Conservation (phyloP, 805 yeast species). For the Barnettozyma pratensis region DNA sequence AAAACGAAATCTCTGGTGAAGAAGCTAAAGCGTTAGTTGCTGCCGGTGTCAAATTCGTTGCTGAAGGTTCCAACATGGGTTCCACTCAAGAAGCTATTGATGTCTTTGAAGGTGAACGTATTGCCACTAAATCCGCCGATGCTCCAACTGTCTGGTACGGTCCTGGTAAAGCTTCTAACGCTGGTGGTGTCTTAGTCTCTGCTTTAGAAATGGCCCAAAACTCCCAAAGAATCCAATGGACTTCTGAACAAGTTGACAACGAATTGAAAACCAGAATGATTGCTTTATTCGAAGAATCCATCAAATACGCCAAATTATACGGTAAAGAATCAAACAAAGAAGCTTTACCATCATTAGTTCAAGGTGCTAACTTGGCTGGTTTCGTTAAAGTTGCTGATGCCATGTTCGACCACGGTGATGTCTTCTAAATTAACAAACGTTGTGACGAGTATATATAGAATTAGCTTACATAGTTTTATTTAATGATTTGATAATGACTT, state of each 20-base stretch:
- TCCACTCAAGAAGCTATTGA: constrained; percentile 96
- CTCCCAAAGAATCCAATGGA: constrained; percentile 91
- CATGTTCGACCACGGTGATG: constrained; percentile 96
- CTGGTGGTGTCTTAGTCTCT: constrained; percentile 99
- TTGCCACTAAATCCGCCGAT: constrained; percentile 34
- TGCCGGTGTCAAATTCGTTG: constrained; percentile 87
- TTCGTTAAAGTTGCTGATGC: constrained; percentile 98
- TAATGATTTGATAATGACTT: constrained; percentile 5
- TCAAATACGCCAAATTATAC: constrained; percentile 79
- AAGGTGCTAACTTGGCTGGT: constrained; percentile 99
- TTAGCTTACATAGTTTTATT: constrained; percentile 8
- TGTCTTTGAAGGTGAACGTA: constrained; percentile 82
- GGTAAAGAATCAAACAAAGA: constrained; percentile 60
- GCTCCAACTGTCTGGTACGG: constrained; percentile 86
- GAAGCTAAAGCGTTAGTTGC: constrained; percentile 94
- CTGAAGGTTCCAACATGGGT: constrained; percentile 99
- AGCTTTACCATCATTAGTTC: constrained; percentile 87
- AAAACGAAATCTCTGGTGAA: constrained; percentile 94
- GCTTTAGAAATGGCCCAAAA: constrained; percentile 99
- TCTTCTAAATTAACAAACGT: constrained; percentile 24
- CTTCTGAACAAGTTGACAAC: constrained; percentile 85
- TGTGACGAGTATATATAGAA: constrained; percentile 7
- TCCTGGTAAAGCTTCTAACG: constrained; percentile 98
- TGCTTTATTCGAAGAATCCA: constrained; percentile 88
- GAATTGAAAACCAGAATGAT: constrained; percentile 91